Conservation (phyloP, 805 yeast genomes). For the Kuraishia ogatae region DNA sequence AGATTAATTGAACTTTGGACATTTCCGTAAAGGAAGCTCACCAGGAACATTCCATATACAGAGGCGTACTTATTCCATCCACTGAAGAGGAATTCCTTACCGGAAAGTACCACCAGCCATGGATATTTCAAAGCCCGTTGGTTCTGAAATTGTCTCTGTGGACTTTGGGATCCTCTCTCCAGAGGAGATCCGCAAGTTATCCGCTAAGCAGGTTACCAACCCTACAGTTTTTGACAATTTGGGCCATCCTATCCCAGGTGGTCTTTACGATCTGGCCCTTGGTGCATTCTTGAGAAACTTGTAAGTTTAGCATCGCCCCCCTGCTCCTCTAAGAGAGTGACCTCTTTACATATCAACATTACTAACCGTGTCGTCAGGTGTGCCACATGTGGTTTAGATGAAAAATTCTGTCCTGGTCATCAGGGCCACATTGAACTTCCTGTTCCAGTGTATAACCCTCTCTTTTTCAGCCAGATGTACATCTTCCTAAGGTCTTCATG, state of each 20-base stretch:
- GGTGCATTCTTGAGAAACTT: conserved; percentile 89
- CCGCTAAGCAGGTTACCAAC: conserved; percentile 92
- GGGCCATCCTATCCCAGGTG: conserved; percentile 93
- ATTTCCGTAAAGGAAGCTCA: neutral
- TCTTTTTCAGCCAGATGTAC: conserved; percentile 88
- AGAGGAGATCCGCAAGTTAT: conserved; percentile 73
- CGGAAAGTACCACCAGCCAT: conserved; percentile 26
- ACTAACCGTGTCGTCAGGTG: conserved; percentile 31
- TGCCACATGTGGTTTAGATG: conserved; percentile 94
- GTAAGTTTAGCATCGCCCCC: conserved; percentile 12
- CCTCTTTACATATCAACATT: neutral
- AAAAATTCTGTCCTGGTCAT: conserved; percentile 94
- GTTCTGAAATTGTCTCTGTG: conserved; percentile 86
- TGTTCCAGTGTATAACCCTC: conserved; percentile 88
- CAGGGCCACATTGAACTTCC: conserved; percentile 98
- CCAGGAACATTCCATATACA: neutral
- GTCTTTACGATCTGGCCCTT: conserved; percentile 87
- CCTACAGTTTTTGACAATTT: conserved; percentile 93
- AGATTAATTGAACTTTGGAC: neutral
- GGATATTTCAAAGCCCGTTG: conserved; percentile 97
- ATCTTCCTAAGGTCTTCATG: conserved; percentile 78
- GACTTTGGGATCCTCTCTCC: conserved; percentile 83
- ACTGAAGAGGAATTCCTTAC: neutral
- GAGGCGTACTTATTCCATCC: neutral
- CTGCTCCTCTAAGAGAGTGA: too few relatives aligned